These are phyloP conservation scores for Acanthamoeba castellanii DNA, from an alignment of 208 protist genomes.

Conservation along the genomic window DNA sequence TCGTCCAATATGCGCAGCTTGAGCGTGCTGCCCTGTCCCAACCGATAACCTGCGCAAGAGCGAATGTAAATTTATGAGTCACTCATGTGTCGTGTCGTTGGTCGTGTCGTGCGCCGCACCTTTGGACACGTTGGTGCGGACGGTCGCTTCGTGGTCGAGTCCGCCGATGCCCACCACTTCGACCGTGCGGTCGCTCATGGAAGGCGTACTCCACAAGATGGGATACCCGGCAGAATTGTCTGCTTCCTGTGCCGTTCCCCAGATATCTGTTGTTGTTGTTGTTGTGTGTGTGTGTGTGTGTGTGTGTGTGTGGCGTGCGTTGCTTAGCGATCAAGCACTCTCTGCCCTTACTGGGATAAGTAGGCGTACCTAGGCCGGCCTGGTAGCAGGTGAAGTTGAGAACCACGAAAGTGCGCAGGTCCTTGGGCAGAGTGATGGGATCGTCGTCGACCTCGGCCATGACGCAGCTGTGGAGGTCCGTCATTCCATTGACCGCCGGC, in stretches of 20 bases:
- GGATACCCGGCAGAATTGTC: neutral
- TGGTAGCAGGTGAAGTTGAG: conserved; percentile 67
- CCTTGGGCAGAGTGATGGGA: conserved; percentile 20
- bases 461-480: conserved; percentile 37
- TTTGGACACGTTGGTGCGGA: conserved; percentile 18
- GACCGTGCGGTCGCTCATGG: conserved; percentile 26
- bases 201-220: conserved; percentile 20
- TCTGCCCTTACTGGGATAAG: neutral
- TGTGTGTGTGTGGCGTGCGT: no score
- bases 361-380: neutral
- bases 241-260: neutral
- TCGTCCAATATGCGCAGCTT: neutral
- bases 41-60: neutral
- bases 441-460: conserved; percentile 58
- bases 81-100: no score
- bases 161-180: conserved; percentile 61
- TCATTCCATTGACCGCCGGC: conserved; percentile 6
- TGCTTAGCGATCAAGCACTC: neutral
- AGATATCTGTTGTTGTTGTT: neutral
- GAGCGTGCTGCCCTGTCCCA: conserved; percentile 37
- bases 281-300: no score
- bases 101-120: neutral
- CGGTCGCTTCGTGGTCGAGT: neutral
- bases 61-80: neutral
- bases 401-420: neutral